Conservation (phyloP, 1,284 basidiomycete species). For the Papiliotrema flavescens region DNA sequence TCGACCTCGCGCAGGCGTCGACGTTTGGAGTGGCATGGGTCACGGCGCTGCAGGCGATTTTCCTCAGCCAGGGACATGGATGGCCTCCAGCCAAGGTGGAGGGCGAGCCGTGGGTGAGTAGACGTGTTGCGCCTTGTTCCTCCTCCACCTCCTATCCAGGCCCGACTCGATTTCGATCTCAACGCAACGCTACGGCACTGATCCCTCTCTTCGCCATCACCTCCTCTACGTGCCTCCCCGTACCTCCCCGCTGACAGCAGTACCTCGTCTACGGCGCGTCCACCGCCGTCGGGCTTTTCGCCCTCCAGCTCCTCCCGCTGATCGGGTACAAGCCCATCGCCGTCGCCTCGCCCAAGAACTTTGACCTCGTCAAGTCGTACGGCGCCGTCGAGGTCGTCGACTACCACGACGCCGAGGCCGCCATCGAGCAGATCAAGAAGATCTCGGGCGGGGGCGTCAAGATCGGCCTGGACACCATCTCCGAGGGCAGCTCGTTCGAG, state of each 20-base stretch:
- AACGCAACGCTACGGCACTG: no score
- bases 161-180: no score
- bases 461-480: conserved; percentile 15
- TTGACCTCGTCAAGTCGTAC: conserved; percentile 45
- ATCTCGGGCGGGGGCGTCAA: conserved; percentile 14
- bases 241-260: not conserved
- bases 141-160: not conserved
- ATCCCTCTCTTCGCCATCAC: not conserved
- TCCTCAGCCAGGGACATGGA: conserved; percentile 22
- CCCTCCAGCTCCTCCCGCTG: conserved; percentile 51
- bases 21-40: conserved; percentile 48
- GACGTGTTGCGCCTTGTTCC: not conserved
- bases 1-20: conserved; percentile 39
- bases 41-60: conserved; percentile 47
- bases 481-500: conserved; percentile 7
- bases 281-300: conserved; percentile 52
- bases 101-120: not conserved
- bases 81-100: conserved; percentile 23
- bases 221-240: not conserved
- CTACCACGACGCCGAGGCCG: conserved; percentile 17
- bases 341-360: conserved; percentile 49
- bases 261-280: conserved; percentile 52
- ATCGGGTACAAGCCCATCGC: conserved; percentile 51
- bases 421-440: conserved; percentile 13
- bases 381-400: conserved; percentile 52